These are phyloP conservation scores for Marchantia paleacea DNA, from an alignment of 225 moss, liverwort and hornwort genomes.

Conservation along the genomic window DNA sequence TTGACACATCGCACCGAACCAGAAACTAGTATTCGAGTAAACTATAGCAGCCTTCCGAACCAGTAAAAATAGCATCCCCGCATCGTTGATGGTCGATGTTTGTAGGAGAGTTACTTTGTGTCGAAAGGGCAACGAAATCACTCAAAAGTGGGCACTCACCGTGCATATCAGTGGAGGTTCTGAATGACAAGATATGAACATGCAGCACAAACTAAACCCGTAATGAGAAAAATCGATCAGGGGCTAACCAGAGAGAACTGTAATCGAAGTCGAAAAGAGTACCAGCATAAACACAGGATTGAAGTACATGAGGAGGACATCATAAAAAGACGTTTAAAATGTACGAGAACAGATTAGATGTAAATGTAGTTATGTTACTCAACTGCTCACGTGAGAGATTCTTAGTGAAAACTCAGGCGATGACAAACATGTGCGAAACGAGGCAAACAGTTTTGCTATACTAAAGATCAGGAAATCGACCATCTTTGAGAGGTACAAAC, in stretches of 20 bases:
- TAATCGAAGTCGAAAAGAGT: background rate
- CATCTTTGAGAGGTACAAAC: constrained; percentile 20
- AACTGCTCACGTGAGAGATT: background rate
- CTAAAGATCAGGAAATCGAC: background rate
- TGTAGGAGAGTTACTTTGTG: no score
- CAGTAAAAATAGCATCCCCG: background rate
- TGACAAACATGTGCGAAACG: background rate
- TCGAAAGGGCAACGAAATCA: no score
- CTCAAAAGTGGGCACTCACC: no score
- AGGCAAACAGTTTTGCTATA: background rate
- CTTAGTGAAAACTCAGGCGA: background rate
- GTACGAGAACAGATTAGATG: background rate
- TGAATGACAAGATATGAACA: no score
- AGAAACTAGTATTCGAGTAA: background rate
- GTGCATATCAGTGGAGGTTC: no score
- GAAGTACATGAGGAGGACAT: background rate
- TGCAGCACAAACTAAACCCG: no score
- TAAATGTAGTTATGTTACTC: background rate
- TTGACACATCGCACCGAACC: background rate
- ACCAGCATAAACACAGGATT: background rate
- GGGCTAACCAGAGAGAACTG: background rate
- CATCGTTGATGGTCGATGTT: no score
- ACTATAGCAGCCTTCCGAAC: background rate
- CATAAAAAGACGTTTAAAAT: background rate
- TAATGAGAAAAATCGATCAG: background rate